phyloP scores from a whole-genome alignment of 345 rosid genomes.

The Eutrema japonicum region DNA sequence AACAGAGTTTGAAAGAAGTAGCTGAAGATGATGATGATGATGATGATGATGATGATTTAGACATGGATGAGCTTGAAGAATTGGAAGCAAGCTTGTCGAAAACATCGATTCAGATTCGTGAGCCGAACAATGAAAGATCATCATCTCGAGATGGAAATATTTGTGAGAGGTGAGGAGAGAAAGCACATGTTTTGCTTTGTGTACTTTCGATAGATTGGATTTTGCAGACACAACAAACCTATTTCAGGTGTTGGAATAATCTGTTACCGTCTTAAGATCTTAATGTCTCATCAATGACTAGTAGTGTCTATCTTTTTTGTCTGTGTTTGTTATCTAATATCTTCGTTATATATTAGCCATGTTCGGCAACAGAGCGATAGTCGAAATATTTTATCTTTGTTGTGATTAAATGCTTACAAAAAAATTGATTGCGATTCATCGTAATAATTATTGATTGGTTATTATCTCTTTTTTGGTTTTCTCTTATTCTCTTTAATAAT shows the following conservation, averaged over 20 bases:
- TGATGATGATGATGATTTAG: slow-evolving; percentile 59
- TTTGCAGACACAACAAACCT: slow-evolving; percentile 22
- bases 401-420: too few relatives aligned
- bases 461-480: too few relatives aligned
- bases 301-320: neutral
- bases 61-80: slow-evolving; percentile 81
- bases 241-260: slow-evolving; percentile 35
- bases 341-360: neutral
- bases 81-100: slow-evolving; percentile 82
- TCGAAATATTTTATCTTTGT: too few relatives aligned
- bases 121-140: slow-evolving; percentile 46
- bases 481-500: too few relatives aligned
- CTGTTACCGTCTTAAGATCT: slow-evolving; percentile 30
- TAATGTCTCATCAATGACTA: slow-evolving; percentile 23
- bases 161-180: slow-evolving; percentile 16
- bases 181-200: slow-evolving; percentile 42
- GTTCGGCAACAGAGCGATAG: too few relatives aligned
- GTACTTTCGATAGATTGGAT: slow-evolving; percentile 41
- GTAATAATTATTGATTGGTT: too few relatives aligned
- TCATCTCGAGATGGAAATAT: slow-evolving; percentile 38
- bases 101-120: slow-evolving; percentile 63
- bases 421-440: too few relatives aligned
- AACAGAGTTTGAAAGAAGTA: slow-evolving; percentile 27
- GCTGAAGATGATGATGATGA: slow-evolving; percentile 26
- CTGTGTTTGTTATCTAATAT: neutral